Evolutionary conservation across 2,329 filamentous ascomycete genomes (phyloP), one percentile per base, ranked within the genome.

Genomic region (Pseudogymnoascus sp.): DNA sequence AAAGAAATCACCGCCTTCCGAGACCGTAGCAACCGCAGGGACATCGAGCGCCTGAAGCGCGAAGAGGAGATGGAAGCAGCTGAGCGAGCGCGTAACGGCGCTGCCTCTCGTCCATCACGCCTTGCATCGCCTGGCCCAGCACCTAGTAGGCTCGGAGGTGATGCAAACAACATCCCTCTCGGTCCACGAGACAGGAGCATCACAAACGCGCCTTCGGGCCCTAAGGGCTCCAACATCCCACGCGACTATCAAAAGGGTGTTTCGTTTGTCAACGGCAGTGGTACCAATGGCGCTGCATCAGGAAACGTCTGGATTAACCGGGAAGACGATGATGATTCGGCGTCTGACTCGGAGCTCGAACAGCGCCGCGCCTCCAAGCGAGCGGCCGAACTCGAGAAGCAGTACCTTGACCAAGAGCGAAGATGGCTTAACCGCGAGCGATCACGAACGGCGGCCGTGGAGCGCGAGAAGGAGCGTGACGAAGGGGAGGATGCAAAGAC

Each of bases 1-100:
- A 88, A 88, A 63, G 96, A 99, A 74, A 99, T 99, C 70, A 88
- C 91, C 0, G 90, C 93, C 0, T 99, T 99, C 79, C 84, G 95
- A 67, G 95, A 99, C 68, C 84, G 93, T 18, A 97, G 93, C 69
- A 96, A 87, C 65, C 86, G 89, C 65, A 84, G 93, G 40, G 95
- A 99, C 72, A 78, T 96, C 72, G 95, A 99, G 75, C 89, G 95
- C 3, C 78, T 96, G 37, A 87, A 88, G 71, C 83, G 88, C 49
- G 95, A 99, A 75, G 95, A 99, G 73, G 93, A 97, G 73, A 86
- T 96, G 69, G 95, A 97, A 73, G 89, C 90, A 63, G 82, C 88
- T 74, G 93, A 97, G 74, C 84, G 92, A 46, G 85, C 86, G 68
- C 84, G 91, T 14, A 91, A 88, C 70, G 84, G 85, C 11, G 80